A percentile compares a stretch with the other conserved stretches of the same genome.
These are phyloP conservation scores for Daucus carota DNA, from an alignment of 129 eudicot species.

Conservation along the genomic window DNA sequence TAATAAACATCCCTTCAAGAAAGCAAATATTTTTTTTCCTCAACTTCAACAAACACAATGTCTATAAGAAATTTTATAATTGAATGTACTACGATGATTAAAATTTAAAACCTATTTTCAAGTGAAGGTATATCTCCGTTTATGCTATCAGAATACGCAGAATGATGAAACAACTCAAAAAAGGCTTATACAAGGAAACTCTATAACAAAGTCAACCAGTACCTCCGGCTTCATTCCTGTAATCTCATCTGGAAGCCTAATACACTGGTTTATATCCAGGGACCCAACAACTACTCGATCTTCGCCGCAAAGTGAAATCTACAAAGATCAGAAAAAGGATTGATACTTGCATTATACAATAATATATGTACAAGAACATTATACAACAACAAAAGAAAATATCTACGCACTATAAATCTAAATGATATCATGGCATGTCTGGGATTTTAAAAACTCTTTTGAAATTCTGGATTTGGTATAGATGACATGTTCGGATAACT, in stretches of 20 bases:
- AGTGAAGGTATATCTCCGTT: too few species aligned
- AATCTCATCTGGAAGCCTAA: slow-evolving; percentile 85
- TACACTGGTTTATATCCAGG: slow-evolving; percentile 72
- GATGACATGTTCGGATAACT: too few species aligned
- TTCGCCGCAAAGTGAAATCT: slow-evolving; percentile 63
- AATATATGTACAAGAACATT: background rate
- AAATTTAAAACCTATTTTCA: background rate
- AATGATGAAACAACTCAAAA: background rate
- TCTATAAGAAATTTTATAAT: background rate
- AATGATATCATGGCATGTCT: background rate
- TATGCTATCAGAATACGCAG: background rate
- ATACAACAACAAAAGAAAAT: background rate
- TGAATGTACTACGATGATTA: background rate
- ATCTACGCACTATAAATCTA: background rate
- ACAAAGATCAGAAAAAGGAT: slow-evolving; percentile 8
- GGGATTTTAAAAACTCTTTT: too few species aligned
- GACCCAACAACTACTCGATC: slow-evolving; percentile 73
- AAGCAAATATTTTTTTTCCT: background rate
- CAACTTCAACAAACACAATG: background rate
- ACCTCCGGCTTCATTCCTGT: slow-evolving; percentile 84
- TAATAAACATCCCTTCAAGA: background rate
- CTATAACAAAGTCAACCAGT: background rate
- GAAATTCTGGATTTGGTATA: too few species aligned
- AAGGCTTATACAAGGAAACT: background rate
- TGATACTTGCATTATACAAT: background rate